A percentile compares a stretch with the other conserved stretches of the same genome.
Evolutionary conservation across 768 basidiomycete genomes (phyloP).

Genomic region (Mycena vitilis): DNA sequence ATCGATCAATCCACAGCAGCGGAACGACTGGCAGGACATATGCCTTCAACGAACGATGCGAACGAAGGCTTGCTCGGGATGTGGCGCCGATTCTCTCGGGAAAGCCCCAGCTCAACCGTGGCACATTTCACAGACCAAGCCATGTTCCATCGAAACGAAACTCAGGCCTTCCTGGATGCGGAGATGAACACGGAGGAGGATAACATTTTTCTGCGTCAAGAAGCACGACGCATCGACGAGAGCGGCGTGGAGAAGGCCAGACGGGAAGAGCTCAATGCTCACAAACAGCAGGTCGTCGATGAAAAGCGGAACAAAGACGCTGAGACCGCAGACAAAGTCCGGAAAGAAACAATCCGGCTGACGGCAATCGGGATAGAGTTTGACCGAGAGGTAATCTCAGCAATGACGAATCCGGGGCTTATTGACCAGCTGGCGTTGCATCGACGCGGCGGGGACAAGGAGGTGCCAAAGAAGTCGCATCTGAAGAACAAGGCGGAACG

Average conservation of each 20-base stretch:
- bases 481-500: not conserved
- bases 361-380: not conserved
- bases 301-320: not conserved
- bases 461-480: not conserved
- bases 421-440: conserved; percentile 11
- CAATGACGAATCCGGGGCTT: not conserved
- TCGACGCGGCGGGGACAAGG: conserved; percentile 1
- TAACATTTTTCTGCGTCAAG: conserved; percentile 15
- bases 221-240: conserved; percentile 1
- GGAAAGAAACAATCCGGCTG: not conserved
- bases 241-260: conserved; percentile 10
- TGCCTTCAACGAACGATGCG: conserved; percentile 1
- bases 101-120: conserved; percentile 14
- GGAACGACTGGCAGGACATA: not conserved
- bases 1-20: not conserved
- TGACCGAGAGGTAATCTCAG: too few relatives aligned
- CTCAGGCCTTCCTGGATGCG: not conserved
- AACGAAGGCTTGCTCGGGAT: conserved; percentile 20
- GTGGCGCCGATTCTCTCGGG: conserved; percentile 7
- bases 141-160: conserved; percentile 11
- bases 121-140: conserved; percentile 12
- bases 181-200: not conserved
- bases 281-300: not conserved
- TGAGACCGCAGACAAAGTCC: not conserved
- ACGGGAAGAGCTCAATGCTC: not conserved